phyloP scores from a whole-genome alignment of 192 early-diverging fungal species.

The Backusella westeae region DNA sequence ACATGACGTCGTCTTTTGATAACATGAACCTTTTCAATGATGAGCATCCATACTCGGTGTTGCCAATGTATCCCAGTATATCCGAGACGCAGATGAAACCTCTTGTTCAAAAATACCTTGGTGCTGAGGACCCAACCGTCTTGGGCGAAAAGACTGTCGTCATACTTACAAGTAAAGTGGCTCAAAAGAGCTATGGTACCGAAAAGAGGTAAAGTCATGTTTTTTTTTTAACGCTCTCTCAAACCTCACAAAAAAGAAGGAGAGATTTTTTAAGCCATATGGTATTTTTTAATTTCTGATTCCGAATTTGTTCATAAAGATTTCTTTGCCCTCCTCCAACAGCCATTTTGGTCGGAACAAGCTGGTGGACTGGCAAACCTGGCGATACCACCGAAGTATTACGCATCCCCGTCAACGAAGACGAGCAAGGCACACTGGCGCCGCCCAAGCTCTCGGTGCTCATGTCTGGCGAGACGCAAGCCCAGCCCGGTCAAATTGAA shows the following conservation, averaged over 20 bases:
- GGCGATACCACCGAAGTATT: background rate
- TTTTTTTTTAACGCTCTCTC: no score
- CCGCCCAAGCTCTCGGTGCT: slow-evolving; percentile 57
- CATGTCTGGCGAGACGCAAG: slow-evolving; percentile 52
- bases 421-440: slow-evolving; percentile 14
- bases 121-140: slow-evolving; percentile 37
- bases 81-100: slow-evolving; percentile 31
- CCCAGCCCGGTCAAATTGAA: slow-evolving; percentile 51
- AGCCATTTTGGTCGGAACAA: slow-evolving; percentile 70
- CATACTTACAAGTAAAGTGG: slow-evolving; percentile 83
- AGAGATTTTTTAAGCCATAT: background rate
- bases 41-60: slow-evolving; percentile 1
- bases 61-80: background rate
- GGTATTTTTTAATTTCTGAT: slow-evolving; percentile 5
- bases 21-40: slow-evolving; percentile 3
- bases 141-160: slow-evolving; percentile 66
- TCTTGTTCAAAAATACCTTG: slow-evolving; percentile 46
- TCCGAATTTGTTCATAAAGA: slow-evolving; percentile 10
- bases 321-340: slow-evolving; percentile 86
- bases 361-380: slow-evolving; percentile 57
- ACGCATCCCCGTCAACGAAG: background rate
- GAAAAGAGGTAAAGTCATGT: slow-evolving; percentile 74
- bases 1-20: background rate
- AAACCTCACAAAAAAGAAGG: background rate
- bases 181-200: slow-evolving; percentile 91